Conservation (phyloP, 2,329 filamentous ascomycete species). For the Aspergillus quadricinctus region DNA sequence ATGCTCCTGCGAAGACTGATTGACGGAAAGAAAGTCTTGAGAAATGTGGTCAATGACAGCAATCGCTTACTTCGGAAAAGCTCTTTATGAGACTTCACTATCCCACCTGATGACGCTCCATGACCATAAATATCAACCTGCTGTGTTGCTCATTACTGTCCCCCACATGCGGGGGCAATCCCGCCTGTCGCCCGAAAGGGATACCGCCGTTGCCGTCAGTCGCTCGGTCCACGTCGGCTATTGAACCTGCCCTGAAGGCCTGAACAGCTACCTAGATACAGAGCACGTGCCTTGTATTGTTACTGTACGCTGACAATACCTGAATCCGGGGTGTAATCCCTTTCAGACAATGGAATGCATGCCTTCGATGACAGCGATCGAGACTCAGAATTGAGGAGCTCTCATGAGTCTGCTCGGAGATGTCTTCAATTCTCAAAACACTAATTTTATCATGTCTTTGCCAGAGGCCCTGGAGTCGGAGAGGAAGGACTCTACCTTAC, state of each 20-base stretch:
- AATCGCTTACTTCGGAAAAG: neutral
- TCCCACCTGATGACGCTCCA: neutral
- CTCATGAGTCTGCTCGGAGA: too few relatives aligned
- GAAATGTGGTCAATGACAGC: neutral
- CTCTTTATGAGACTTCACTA: neutral
- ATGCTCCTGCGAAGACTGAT: too few relatives aligned
- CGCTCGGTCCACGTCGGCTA: slow-evolving; percentile 13
- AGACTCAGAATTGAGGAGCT: too few relatives aligned
- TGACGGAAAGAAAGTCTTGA: too few relatives aligned
- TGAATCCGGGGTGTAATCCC: neutral
- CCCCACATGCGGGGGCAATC: slow-evolving; percentile 1
- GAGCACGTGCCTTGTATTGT: slow-evolving; percentile 4
- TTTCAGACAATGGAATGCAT: neutral
- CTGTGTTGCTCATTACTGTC: neutral
- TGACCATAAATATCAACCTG: neutral
- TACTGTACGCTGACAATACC: slow-evolving; percentile 2
- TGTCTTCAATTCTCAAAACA: too few relatives aligned
- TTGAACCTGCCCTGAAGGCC: slow-evolving; percentile 6
- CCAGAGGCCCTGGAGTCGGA: neutral
- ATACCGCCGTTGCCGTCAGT: slow-evolving; percentile 13
- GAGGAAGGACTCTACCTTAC: neutral
- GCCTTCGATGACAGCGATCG: too few relatives aligned
- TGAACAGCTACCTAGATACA: neutral
- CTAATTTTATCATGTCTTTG: too few relatives aligned
- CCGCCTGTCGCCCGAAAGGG: neutral